Percentiles rank a stretch among this genome's conserved stretches.
phyloP scores from a whole-genome alignment of 257 asterid species.

The Coffea canephora region DNA sequence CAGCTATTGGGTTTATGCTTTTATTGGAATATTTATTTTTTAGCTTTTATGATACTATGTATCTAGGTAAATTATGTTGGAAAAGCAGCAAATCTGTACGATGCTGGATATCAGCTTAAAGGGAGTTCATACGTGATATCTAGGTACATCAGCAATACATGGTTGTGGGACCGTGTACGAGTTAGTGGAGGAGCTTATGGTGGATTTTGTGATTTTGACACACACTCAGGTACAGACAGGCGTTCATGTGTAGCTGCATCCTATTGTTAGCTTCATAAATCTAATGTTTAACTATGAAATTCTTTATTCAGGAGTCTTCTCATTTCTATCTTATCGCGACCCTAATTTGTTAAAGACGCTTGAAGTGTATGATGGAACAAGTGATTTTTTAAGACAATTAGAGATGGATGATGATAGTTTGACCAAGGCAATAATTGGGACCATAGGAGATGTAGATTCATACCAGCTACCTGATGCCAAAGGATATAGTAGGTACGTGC shows the following conservation, averaged over 20 bases:
- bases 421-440: constrained; percentile 94
- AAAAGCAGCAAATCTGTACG: constrained; percentile 90
- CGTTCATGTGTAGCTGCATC: constrained; percentile 10
- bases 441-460: constrained; percentile 93
- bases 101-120: constrained; percentile 82
- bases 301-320: constrained; percentile 76
- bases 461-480: constrained; percentile 98
- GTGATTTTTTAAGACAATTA: constrained; percentile 77
- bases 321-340: constrained; percentile 91
- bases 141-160: constrained; percentile 70
- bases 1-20: neutral
- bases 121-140: constrained; percentile 96
- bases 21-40: constrained; percentile 15
- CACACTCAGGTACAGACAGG: constrained; percentile 71
- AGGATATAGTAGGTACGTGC: constrained; percentile 85
- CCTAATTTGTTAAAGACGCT: constrained; percentile 94
- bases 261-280: constrained; percentile 3
- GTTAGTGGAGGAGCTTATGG: constrained; percentile 99
- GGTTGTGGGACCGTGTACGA: constrained; percentile 99
- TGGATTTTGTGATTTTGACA: constrained; percentile 92
- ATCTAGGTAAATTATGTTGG: constrained; percentile 95
- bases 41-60: constrained; percentile 17
- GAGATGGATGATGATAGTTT: constrained; percentile 90
- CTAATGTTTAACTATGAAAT: constrained; percentile 16
- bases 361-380: constrained; percentile 84